These are phyloP conservation scores for Ceratocystis huliohia DNA, from an alignment of 2,329 filamentous ascomycete genomes.

Conservation along the genomic window DNA sequence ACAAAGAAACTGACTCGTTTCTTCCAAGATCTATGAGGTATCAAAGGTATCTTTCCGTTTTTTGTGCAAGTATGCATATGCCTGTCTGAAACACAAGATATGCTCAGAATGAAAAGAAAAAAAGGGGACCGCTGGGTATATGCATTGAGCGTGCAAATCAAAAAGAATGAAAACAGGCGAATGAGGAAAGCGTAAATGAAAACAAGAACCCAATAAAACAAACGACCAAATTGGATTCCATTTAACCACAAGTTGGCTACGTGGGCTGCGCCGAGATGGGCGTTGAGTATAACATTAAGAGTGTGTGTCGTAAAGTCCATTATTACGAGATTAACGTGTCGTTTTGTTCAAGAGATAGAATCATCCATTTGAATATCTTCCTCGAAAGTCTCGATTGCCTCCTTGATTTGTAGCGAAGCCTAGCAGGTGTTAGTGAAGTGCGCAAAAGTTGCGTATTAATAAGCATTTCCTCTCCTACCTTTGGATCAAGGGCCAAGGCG, in stretches of 20 bases:
- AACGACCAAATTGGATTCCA: neutral
- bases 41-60: conserved; percentile 5
- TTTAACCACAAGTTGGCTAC: conserved; percentile 1
- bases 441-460: neutral
- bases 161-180: neutral
- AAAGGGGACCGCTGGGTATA: conserved; percentile 14
- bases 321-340: neutral
- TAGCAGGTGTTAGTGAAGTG: conserved; percentile 28
- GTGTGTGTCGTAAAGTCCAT: conserved; percentile 1
- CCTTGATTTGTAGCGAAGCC: conserved; percentile 90
- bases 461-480: conserved; percentile 44
- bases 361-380: conserved; percentile 61
- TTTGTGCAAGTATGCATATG: neutral
- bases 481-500: conserved; percentile 88
- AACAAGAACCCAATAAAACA: neutral
- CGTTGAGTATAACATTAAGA: conserved; percentile 3
- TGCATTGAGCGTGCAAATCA: conserved; percentile 11
- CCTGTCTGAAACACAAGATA: neutral
- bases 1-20: neutral
- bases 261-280: neutral
- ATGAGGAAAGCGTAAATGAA: neutral
- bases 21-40: conserved; percentile 1
- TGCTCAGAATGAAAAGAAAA: neutral
- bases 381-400: conserved; percentile 86
- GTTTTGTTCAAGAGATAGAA: conserved; percentile 25